Evolutionary conservation across 169 alveolate species (phyloP).

Genomic region (Plasmodium reichenowi): DNA sequence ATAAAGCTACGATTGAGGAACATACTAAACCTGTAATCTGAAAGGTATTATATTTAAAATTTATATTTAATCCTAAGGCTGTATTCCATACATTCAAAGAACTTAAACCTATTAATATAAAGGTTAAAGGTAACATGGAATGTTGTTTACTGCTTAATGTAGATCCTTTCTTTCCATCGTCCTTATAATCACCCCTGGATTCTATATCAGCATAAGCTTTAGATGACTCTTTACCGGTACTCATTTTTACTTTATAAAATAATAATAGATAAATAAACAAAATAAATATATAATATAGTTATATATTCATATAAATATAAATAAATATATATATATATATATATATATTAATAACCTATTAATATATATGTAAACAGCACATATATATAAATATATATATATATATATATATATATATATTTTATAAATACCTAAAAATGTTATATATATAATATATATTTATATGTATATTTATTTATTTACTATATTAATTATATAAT

Average conservation of each 20-base stretch:
- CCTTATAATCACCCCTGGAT: constrained; percentile 10
- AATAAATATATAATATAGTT: too few species aligned
- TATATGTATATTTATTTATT: too few species aligned
- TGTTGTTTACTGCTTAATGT: constrained; percentile 1
- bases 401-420: too few species aligned
- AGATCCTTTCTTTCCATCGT: constrained; percentile 2
- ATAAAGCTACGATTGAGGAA: constrained; percentile 44
- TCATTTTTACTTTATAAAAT: constrained; percentile 29
- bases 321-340: too few species aligned
- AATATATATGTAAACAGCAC: too few species aligned
- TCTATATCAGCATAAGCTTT: constrained; percentile 30
- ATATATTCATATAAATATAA: too few species aligned
- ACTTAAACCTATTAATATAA: constrained; percentile 53
- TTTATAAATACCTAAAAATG: too few species aligned
- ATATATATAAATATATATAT: too few species aligned
- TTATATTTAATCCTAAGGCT: constrained; percentile 56
- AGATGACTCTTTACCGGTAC: constrained; percentile 31
- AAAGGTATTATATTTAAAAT: constrained; percentile 42
- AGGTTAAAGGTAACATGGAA: constrained; percentile 12
- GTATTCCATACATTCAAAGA: constrained; percentile 74
- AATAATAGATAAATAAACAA: background rate
- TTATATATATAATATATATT: too few species aligned
- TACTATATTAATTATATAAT: too few species aligned
- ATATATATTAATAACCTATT: too few species aligned
- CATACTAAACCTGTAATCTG: constrained; percentile 66